Conservation (phyloP, 2,329 filamentous ascomycete species). For the Aureobasidium sp. region DNA sequence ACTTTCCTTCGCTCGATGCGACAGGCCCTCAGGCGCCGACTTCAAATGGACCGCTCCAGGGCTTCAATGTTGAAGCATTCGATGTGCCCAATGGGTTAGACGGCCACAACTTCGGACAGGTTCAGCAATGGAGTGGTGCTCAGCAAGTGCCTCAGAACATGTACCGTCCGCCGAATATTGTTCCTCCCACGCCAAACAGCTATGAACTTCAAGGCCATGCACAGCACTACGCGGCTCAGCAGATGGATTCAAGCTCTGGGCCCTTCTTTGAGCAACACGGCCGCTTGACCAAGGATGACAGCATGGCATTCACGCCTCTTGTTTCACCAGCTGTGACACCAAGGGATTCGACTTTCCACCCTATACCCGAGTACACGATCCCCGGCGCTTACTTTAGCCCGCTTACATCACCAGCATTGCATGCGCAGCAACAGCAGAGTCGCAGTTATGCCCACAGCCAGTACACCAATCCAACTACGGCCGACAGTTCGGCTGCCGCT, state of each 20-base stretch:
- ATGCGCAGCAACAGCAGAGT: constrained; percentile 54
- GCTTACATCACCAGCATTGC: constrained; percentile 71
- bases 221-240: constrained; percentile 47
- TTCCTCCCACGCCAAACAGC: constrained; percentile 75
- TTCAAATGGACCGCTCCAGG: constrained; percentile 22
- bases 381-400: constrained; percentile 75
- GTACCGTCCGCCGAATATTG: constrained; percentile 39
- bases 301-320: constrained; percentile 71
- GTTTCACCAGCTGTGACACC: constrained; percentile 81
- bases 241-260: constrained; percentile 49
- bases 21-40: constrained; percentile 18
- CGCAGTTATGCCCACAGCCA: constrained; percentile 32
- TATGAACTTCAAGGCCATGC: constrained; percentile 62
- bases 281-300: constrained; percentile 57
- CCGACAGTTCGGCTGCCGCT: constrained; percentile 44
- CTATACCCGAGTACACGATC: constrained; percentile 52
- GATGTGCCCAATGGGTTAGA: constrained; percentile 19
- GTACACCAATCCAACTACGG: constrained; percentile 47
- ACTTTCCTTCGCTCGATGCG: constrained; percentile 19
- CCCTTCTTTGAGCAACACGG: constrained; percentile 53
- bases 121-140: constrained; percentile 26
- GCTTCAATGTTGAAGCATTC: constrained; percentile 27
- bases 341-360: constrained; percentile 60
- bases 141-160: constrained; percentile 31
- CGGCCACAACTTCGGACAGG: constrained; percentile 1